Base-by-base conservation (phyloP, 768 basidiomycete species). In the Kwoniella mangroviensis region DNA sequence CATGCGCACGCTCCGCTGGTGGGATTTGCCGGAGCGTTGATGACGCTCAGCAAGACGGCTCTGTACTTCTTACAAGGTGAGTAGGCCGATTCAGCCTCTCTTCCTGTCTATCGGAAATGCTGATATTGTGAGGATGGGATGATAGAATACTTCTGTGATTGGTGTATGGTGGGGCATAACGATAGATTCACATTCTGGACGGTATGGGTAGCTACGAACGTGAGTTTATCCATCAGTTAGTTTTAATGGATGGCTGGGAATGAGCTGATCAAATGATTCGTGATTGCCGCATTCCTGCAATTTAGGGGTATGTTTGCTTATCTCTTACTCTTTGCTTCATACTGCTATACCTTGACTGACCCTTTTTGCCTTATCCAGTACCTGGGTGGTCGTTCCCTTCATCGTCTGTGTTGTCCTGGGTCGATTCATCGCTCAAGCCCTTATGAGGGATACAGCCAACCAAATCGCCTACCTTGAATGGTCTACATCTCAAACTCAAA, bases 41-140 rank as follows among this genome's bases (percentile, higher is more conserved):
- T 93, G 90, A 95, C 94, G 0, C 83, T 94, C 52, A 87, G 89
- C 45, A 95, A 96, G 85, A 96, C 94, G 2, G 79, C 89, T 7
- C 86, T 96, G n/a, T 96, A 95, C 83, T 88, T 87, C 86, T 80
- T 85, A 15, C 90, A 93, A 79, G 93, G 94, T 82, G 90, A 90
- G 81, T 92, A 19, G 28, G 34, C 53, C 53, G 19, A 5, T n/a
- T 19, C 24, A 45, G 43, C 43, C 17, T 26, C 17, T 58, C 28
- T 26, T 24, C 22, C 10, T 34, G 28, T 34, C 56, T 12, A 34
- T 43, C 34, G 2, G 11, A 34, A 43, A 52, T 0, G 19, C 59
- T 57, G 58, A 68, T 42, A 5, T 15, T 7, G 4, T 15, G 11
- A 63, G 24, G 2, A 17, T 34, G 45, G 21, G 43, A 11, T 15